Base-by-base conservation (phyloP, 352 stramenopile species). In the Pythium oligandrum region DNA sequence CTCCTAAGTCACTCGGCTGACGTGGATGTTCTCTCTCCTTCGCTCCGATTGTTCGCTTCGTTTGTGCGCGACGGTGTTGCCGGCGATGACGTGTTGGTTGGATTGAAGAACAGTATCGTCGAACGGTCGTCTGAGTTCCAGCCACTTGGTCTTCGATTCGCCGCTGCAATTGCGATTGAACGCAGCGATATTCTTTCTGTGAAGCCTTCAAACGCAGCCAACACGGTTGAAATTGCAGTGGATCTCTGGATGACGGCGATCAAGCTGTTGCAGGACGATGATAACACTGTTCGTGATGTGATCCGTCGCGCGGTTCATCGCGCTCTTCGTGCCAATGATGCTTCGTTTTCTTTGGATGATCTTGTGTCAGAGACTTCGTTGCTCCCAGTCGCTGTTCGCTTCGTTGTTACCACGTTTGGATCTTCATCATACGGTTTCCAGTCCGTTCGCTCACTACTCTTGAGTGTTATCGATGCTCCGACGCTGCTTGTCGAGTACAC, bases 221-320 rank as follows among this genome's bases (percentile, higher is more conserved):
- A 52, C 17, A 44, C 12, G 36, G 45, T 51, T 4, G 57, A 77
- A 2, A 45, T 86, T 34, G 61, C 68, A 2, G 48, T 89, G 17
- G 51, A 76, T 53, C 68, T 67, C 4, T 93, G 82, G 82, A 64
- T 78, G 31, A 75, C 68, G 10, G 70, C 64, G n/a, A 50, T 93
- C 10, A 68, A 61, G 46, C 59, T 90, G 6, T 64, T 93, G 48
- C 82, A 93, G 65, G 82, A 90, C 53, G 82, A 93, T 45, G 68
- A 86, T 30, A 59, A 52, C n/a, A 47, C 56, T 10, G 70, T 67
- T 6, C 73, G 73, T 10, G 57, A 68, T 11, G 38, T 69, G 36
- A 47, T 70, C 11, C 60, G 71, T 12, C 8, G 36, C 0, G 79
- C 73, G 6, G 67, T 86, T 2, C 63, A 74, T 39, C 36, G 61